Conservation (phyloP, 768 basidiomycete species). For the Phaeotremella fagi region DNA sequence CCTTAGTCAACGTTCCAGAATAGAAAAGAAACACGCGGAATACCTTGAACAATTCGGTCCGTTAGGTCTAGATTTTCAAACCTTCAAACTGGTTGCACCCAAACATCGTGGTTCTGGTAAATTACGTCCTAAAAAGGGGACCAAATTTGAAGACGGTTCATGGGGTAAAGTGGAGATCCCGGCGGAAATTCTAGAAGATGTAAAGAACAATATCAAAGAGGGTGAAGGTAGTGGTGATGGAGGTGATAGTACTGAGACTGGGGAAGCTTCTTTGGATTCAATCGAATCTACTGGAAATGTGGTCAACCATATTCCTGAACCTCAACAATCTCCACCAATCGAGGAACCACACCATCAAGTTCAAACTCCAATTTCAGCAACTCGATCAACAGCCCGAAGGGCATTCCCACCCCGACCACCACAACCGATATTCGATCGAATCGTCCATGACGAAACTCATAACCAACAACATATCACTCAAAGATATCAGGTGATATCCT, state of each 20-base stretch:
- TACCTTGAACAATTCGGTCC: slow-evolving; percentile 6
- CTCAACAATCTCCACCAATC: too few species aligned
- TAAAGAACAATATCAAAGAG: neutral
- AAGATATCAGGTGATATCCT: too few species aligned
- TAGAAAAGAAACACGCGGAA: slow-evolving; percentile 4
- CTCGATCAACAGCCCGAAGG: neutral
- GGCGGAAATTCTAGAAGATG: neutral
- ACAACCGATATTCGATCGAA: neutral
- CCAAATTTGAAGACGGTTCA: neutral
- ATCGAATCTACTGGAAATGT: neutral
- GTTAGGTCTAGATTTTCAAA: neutral
- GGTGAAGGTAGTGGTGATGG: neutral
- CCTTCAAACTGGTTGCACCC: slow-evolving; percentile 3
- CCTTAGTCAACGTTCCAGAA: neutral
- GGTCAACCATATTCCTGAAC: too few species aligned
- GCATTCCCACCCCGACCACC: neutral
- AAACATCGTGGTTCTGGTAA: neutral
- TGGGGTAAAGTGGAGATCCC: neutral
- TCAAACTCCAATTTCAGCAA: neutral
- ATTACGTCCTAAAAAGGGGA: neutral
- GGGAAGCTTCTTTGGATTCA: neutral
- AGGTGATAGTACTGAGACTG: neutral
- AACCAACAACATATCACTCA: too few species aligned
- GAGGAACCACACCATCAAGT: too few species aligned
- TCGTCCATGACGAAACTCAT: too few species aligned